phyloP scores from a whole-genome alignment of 2,329 filamentous ascomycete genomes.

The Paecilomyces formosus region DNA sequence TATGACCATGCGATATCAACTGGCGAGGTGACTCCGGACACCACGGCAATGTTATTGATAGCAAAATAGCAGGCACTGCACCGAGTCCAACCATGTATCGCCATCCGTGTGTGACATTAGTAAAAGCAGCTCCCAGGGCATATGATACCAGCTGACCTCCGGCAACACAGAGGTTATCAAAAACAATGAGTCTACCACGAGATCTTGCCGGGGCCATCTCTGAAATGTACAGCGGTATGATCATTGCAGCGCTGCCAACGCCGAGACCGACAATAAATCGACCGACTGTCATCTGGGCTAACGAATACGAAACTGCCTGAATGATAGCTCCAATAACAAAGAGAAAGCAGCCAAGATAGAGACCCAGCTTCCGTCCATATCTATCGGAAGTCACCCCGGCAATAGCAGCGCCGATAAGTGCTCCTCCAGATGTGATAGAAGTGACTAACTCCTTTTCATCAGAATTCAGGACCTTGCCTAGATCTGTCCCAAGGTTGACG shows the following conservation, averaged over 20 bases:
- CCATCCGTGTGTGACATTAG: conserved; percentile 40
- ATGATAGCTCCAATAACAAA: conserved; percentile 31
- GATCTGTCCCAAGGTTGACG: conserved; percentile 22
- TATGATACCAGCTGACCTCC: conserved; percentile 33
- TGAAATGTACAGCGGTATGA: conserved; percentile 26
- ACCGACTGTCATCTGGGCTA: conserved; percentile 38
- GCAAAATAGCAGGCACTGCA: conserved; percentile 39
- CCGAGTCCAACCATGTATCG: conserved; percentile 42
- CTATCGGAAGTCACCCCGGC: conserved; percentile 27
- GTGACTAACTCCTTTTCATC: conserved; percentile 45
- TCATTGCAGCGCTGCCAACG: conserved; percentile 42
- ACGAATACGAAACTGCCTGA: conserved; percentile 24
- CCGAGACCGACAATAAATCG: conserved; percentile 43
- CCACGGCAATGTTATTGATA: conserved; percentile 36
- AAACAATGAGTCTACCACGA: conserved; percentile 11
- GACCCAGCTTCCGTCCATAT: conserved; percentile 11
- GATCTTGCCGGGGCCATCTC: conserved; percentile 12
- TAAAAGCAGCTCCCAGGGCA: conserved; percentile 33
- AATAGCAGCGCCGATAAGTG: conserved; percentile 36
- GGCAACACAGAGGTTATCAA: conserved; percentile 25
- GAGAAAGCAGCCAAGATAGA: conserved; percentile 32
- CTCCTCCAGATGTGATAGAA: conserved; percentile 42
- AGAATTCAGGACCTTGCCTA: conserved; percentile 29
- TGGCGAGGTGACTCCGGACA: conserved; percentile 45
- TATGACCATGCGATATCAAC: conserved; percentile 36